A percentile compares a stretch with the other conserved stretches of the same genome.
These are phyloP conservation scores for Aquilaria sinensis DNA, from an alignment of 345 rosid species.

Conservation along the genomic window DNA sequence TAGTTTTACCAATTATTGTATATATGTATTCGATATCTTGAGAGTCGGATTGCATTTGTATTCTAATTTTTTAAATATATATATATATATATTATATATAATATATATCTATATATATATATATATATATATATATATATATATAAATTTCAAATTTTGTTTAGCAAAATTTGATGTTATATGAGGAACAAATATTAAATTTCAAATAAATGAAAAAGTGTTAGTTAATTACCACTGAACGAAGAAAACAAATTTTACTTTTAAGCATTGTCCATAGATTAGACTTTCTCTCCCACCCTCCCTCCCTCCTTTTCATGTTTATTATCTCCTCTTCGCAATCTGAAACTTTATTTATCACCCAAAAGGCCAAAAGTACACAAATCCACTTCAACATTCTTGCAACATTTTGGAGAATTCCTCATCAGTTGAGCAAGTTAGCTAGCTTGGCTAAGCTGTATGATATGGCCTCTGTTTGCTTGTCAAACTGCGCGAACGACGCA, in stretches of 20 bases:
- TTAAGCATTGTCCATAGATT: background rate
- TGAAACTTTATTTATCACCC: background rate
- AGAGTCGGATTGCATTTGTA: too few species aligned
- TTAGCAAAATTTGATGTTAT: too few species aligned
- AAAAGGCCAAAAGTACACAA: background rate
- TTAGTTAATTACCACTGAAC: too few species aligned
- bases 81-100: too few species aligned
- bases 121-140: too few species aligned
- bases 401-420: background rate
- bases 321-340: background rate
- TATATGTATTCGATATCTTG: too few species aligned
- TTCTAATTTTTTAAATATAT: too few species aligned
- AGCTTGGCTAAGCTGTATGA: background rate
- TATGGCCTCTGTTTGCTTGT: slow-evolving; percentile 74
- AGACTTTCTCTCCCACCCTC: background rate
- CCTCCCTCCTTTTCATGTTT: background rate
- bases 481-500: slow-evolving; percentile 69
- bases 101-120: too few species aligned
- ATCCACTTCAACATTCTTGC: background rate
- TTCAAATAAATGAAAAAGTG: too few species aligned
- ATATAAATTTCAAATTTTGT: too few species aligned
- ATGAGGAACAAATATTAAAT: too few species aligned
- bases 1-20: too few species aligned
- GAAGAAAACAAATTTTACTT: background rate
- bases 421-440: background rate